Evolutionary conservation across 345 rosid genomes (phyloP), one percentile per base, ranked within the genome.

Genomic region (Conringia planisiliqua): DNA sequence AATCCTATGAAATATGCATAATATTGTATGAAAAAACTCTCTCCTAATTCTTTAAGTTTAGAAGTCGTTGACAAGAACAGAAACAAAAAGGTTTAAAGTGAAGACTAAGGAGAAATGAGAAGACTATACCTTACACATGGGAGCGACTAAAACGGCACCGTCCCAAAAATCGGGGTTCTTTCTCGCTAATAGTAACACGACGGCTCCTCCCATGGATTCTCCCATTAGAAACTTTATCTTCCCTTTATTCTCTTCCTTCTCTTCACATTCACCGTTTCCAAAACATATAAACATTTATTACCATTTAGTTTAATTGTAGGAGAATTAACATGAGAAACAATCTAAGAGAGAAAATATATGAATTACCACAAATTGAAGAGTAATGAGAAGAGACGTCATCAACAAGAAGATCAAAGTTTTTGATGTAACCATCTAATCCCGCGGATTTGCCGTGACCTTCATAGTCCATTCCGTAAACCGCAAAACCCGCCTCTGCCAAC

Each of bases 161-260:
- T 85, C 87, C 96, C 98, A 91, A 22, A 77, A 91, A 4, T 77
- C 68, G 7, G 93, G 91, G 75, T 46, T 83, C 79, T 85, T 82
- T 65, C 89, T 88, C 36, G 86, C 93, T 1, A 89, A 38, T n/a
- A 86, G 79, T 27, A 88, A 81, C 38, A 78, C 73, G 54, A 91
- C 85, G 2, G 97, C 97, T 77, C 96, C 98, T 60, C 97, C 97
- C 96, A 94, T 81, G 20, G 97, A 91, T 64, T 94, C 98, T 43
- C 97, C 97, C 27, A 94, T 13, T 79, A 94, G 40, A 46, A 77
- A 87, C 58, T 86, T 91, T 91, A 60, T 84, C 82, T 86, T 93
- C 71, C 79, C 81, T 68, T 43, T 82, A 30, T 86, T 90, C 65
- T 82, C 95, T 51, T 75, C 64, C 47, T 60, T 86, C 73, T 85